These are phyloP conservation scores for Geotrichum restrictum DNA, from an alignment of 1,139 yeast species.

Conservation along the genomic window DNA sequence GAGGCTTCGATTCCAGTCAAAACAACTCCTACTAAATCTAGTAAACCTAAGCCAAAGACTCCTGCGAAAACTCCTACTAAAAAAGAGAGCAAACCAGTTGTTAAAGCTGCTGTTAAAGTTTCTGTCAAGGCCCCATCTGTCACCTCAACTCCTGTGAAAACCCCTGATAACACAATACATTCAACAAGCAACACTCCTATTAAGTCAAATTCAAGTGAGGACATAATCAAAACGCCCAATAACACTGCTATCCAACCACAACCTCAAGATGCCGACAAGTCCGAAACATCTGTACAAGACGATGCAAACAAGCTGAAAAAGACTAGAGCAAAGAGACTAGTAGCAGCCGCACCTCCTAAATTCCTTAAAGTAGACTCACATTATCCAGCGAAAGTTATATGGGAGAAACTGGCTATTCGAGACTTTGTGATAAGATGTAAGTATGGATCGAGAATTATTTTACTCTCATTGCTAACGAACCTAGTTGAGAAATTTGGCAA, in stretches of 20 bases:
- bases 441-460: slow-evolving; percentile 1
- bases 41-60: slow-evolving; percentile 2
- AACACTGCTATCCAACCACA: not conserved
- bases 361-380: slow-evolving; percentile 27
- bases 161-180: not conserved
- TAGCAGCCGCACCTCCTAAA: slow-evolving; percentile 29
- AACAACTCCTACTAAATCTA: slow-evolving; percentile 7
- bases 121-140: not conserved
- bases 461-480: slow-evolving; percentile 10
- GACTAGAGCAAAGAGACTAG: slow-evolving; percentile 1
- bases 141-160: not conserved
- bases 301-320: not conserved
- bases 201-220: not conserved
- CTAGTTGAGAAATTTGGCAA: slow-evolving; percentile 37
- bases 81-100: not conserved
- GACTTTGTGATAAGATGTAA: slow-evolving; percentile 32
- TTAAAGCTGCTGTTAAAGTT: not conserved
- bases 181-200: not conserved
- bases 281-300: not conserved
- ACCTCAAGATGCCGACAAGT: not conserved
- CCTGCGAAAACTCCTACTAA: not conserved
- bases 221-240: not conserved
- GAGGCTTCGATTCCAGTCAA: slow-evolving; percentile 6
- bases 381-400: slow-evolving; percentile 29
- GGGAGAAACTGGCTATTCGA: slow-evolving; percentile 31